These are phyloP conservation scores for Aspergillus panamensis DNA, from an alignment of 495 filamentous ascomycete species.

Conservation along the genomic window DNA sequence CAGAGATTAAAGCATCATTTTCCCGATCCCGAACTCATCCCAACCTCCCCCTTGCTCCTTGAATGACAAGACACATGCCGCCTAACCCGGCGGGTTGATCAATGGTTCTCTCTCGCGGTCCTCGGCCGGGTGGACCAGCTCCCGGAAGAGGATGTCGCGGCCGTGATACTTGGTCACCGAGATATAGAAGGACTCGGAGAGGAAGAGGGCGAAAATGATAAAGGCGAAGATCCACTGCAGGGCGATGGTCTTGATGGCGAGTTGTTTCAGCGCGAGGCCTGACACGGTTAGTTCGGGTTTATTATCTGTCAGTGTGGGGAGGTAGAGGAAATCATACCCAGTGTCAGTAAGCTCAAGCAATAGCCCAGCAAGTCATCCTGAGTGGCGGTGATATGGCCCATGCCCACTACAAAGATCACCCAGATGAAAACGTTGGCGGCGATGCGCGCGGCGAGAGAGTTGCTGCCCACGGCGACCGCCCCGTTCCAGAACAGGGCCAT, in stretches of 20 bases:
- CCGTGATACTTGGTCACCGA: constrained; percentile 62
- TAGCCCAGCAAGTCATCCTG: constrained; percentile 85
- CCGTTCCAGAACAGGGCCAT: constrained; percentile 85
- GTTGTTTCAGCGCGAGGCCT: constrained; percentile 73
- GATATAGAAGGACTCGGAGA: constrained; percentile 58
- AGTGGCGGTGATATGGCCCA: constrained; percentile 64
- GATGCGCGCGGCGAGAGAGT: constrained; percentile 62
- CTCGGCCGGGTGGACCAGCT: constrained; percentile 32
- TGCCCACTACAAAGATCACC: constrained; percentile 68
- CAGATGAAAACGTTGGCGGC: constrained; percentile 86
- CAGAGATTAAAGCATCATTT: no score
- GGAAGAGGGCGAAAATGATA: constrained; percentile 69
- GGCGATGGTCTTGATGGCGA: constrained; percentile 64
- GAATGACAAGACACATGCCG: no score
- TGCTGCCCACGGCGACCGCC: constrained; percentile 63
- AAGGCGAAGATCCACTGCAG: constrained; percentile 93
- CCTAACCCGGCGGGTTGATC: neutral
- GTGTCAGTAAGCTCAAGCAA: constrained; percentile 63
- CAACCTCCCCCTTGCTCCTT: no score
- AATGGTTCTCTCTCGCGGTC: constrained; percentile 43
- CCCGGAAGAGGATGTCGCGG: constrained; percentile 43
- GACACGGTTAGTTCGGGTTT: constrained; percentile 8
- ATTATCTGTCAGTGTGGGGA: neutral
- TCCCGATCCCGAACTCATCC: no score
- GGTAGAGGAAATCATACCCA: constrained; percentile 44